Evolutionary conservation across 2,329 filamentous ascomycete species (phyloP).

Genomic region (Macroventuria anomochaeta): DNA sequence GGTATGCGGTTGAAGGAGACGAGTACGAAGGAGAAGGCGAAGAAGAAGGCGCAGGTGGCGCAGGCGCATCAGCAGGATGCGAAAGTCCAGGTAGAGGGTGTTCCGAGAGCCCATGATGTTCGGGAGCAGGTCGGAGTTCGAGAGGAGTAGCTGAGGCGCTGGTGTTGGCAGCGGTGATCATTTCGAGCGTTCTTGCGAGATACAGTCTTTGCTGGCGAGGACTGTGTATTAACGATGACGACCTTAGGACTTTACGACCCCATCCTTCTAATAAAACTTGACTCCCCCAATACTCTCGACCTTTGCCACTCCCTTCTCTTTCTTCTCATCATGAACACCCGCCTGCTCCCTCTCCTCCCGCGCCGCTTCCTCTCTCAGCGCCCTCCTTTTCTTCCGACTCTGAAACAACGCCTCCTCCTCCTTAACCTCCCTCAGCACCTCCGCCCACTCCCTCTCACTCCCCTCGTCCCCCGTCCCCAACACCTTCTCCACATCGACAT

Average conservation of each 20-base stretch:
- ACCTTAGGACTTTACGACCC: neutral
- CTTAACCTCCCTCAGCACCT: constrained; percentile 73
- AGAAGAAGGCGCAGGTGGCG: neutral
- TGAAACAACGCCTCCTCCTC: constrained; percentile 64
- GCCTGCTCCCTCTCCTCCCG: constrained; percentile 22
- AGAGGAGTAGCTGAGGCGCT: neutral
- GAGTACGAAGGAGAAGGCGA: neutral
- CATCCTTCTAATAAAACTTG: constrained; percentile 40
- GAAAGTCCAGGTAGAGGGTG: neutral
- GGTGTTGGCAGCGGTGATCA: neutral
- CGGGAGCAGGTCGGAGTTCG: neutral
- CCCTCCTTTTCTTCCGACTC: constrained; percentile 48
- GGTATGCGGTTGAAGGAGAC: constrained; percentile 18
- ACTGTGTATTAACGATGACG: neutral
- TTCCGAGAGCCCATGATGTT: neutral
- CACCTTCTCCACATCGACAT: constrained; percentile 75
- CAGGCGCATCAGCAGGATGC: neutral
- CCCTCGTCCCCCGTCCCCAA: constrained; percentile 78
- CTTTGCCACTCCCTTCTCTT: constrained; percentile 15
- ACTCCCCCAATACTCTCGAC: constrained; percentile 42
- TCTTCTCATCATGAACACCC: constrained; percentile 4
- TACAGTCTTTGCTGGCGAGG: constrained; percentile 11
- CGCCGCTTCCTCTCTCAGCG: constrained; percentile 28
- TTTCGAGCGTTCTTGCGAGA: no score
- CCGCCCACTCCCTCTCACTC: constrained; percentile 86